Evolutionary conservation across 768 basidiomycete species (phyloP), one percentile per base, ranked within the genome.

Genomic region (Lyophyllum atratum): DNA sequence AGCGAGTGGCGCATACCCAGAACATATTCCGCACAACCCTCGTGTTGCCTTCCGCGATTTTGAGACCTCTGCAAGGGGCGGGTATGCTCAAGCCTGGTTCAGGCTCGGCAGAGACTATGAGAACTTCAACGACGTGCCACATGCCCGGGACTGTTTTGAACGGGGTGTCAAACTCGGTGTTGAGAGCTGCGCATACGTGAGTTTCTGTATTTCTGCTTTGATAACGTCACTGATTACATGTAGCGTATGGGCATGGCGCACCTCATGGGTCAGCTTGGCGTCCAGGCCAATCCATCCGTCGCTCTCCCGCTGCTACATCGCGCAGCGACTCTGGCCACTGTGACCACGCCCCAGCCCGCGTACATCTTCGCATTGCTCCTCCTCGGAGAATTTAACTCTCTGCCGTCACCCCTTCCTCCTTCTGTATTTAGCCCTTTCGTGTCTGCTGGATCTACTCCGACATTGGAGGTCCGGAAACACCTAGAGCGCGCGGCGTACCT

Each of bases 201-300:
- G 89, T 72, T 10, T 25, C 33, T 43, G 14, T 49, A 58, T 56
- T 33, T 49, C 34, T 48, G 17, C 47, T 51, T n/a, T 37, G 43
- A 44, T 46, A 29, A 8, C 3, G 19, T 25, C 37, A n/a, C 34
- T 40, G 12, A 49, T 39, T 40, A 42, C 17, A 44, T 51, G n/a
- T 60, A 95, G 91, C 87, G 95, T 0, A 81, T 98, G 76, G 95
- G 93, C 1, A 95, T 96, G 88, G 95, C 94, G 0, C 80, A 94
- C 66, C 76, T 98, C 9, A 82, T 95, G 64, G 94, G 93, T 29
- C 96, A 98, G 68, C 86, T 98, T 19, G 81, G 81, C 10, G 76
- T 92, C 11, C 72, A 79, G 1, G 63, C 80, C 3, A 79, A 82
- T 49, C 80, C 82, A 0, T 69, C 80, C 11, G 66, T 70, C 2